A percentile compares a stretch with the other conserved stretches of the same genome.
phyloP scores from a whole-genome alignment of 106 monocot species.

The Chionographis japonica region DNA sequence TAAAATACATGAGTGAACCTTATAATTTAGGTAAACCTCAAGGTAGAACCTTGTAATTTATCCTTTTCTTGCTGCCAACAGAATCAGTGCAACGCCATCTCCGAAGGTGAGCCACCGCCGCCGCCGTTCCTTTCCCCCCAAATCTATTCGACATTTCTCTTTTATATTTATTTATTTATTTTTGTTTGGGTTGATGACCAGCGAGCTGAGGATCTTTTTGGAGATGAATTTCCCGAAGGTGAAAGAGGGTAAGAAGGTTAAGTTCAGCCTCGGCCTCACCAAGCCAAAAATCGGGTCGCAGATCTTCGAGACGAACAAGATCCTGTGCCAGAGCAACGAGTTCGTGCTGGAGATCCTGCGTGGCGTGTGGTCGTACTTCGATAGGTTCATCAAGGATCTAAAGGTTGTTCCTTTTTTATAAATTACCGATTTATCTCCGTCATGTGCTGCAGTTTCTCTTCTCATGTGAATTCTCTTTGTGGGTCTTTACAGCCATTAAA shows the following conservation, averaged over 20 bases:
- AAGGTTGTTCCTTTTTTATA: constrained; percentile 40
- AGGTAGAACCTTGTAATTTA: too few species aligned
- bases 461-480: not conserved
- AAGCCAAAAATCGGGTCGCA: constrained; percentile 92
- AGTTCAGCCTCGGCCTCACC: constrained; percentile 76
- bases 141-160: too few species aligned
- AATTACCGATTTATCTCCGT: not conserved
- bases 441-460: not conserved
- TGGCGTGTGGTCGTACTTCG: constrained; percentile 78
- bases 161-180: too few species aligned
- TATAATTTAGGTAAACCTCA: too few species aligned
- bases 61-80: too few species aligned
- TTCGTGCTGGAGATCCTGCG: constrained; percentile 81
- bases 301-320: constrained; percentile 66
- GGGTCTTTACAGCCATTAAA: constrained; percentile 59
- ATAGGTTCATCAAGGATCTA: constrained; percentile 71
- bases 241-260: too few species aligned
- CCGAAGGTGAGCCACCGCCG: too few species aligned
- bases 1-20: too few species aligned
- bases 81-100: too few species aligned
- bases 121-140: too few species aligned
- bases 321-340: constrained; percentile 83
- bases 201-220: constrained; percentile 79
- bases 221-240: constrained; percentile 67
- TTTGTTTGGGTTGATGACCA: constrained; percentile 77